Evolutionary conservation across 78 protist genomes (phyloP), one percentile per base, ranked within the genome.

Genomic region (Tieghemostelium lacteum): DNA sequence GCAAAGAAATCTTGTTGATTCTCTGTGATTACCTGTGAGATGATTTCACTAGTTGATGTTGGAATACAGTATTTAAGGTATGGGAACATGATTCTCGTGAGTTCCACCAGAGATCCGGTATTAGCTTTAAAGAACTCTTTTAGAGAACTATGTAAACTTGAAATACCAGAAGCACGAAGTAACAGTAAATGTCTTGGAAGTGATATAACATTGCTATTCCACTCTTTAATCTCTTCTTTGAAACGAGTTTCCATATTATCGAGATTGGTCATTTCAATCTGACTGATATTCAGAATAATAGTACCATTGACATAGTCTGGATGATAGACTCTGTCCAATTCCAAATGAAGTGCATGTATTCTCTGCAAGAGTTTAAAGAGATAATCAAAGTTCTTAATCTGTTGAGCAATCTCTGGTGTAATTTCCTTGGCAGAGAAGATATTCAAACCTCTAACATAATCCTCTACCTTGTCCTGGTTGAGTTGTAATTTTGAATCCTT

Each of bases 141-240:
- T 22, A 77, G 16, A 20, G 33, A 22, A 17, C 40, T 34, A 58
- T 67, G 31, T 26, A 83, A 42, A 33, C 78, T 58, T 1, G 91
- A 83, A 1, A 83, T 52, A 31, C 91, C 91, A 39, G 42, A 69
- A 34, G 49, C 50, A 22, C 78, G n/a, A 7, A 83, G 42, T 20
- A 83, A 42, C 66, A 76, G 26, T 2, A 83, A 1, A 22, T 74
- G 3, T 24, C 20, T 36, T 29, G 71, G 55, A 39, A 83, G 63
- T 8, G 42, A n/a, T 12, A 69, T 39, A 16, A 83, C 65, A 6
- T n/a, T 20, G n/a, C 17, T 39, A 29, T 17, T 58, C 91, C 91
- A 83, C 2, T 24, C 3, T 0, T 69, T 20, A 16, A 83, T 33
- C 3, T 69, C 61, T 8, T 64, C 20, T 28, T 29, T 2, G n/a